Evolutionary conservation across 2,329 filamentous ascomycete genomes (phyloP).

Genomic region (Exophiala spinifera): DNA sequence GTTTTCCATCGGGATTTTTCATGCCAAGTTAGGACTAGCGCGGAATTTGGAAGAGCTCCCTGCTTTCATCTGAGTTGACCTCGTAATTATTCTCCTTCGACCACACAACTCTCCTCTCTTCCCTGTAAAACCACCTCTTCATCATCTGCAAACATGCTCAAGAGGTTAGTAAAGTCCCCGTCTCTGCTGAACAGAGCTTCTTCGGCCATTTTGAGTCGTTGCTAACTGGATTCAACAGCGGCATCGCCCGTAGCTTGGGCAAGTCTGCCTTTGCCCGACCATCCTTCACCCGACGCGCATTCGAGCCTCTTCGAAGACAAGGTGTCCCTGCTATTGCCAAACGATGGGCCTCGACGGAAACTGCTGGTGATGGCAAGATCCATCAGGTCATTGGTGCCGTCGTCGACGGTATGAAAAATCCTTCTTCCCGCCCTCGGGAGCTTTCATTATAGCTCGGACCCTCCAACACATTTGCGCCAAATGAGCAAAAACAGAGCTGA

Average conservation of each 20-base stretch:
- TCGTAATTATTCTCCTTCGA: constrained; percentile 20
- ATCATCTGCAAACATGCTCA: constrained; percentile 54
- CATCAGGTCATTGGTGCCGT: constrained; percentile 95
- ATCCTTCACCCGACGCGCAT: constrained; percentile 53
- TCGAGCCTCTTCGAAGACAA: constrained; percentile 57
- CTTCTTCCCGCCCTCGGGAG: constrained; percentile 36
- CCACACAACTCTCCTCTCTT: constrained; percentile 24
- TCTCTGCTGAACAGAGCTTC: constrained; percentile 13
- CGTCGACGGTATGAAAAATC: constrained; percentile 77
- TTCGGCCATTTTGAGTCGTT: constrained; percentile 39
- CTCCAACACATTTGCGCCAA: constrained; percentile 27
- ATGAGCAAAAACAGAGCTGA: constrained; percentile 19
- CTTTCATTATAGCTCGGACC: constrained; percentile 36
- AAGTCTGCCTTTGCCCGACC: constrained; percentile 56
- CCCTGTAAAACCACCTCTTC: constrained; percentile 16
- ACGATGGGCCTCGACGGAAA: constrained; percentile 61
- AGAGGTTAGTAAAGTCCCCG: constrained; percentile 50
- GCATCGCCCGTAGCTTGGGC: constrained; percentile 64
- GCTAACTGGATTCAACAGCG: constrained; percentile 46
- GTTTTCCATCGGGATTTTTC: neutral
- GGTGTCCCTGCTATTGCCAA: constrained; percentile 58
- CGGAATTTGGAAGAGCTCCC: constrained; percentile 4
- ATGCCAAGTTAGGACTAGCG: constrained; percentile 1
- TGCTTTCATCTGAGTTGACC: constrained; percentile 4
- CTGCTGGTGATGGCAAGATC: constrained; percentile 60